These are phyloP conservation scores for Chlorociboria aeruginascens DNA, from an alignment of 495 filamentous ascomycete genomes.

Conservation along the genomic window DNA sequence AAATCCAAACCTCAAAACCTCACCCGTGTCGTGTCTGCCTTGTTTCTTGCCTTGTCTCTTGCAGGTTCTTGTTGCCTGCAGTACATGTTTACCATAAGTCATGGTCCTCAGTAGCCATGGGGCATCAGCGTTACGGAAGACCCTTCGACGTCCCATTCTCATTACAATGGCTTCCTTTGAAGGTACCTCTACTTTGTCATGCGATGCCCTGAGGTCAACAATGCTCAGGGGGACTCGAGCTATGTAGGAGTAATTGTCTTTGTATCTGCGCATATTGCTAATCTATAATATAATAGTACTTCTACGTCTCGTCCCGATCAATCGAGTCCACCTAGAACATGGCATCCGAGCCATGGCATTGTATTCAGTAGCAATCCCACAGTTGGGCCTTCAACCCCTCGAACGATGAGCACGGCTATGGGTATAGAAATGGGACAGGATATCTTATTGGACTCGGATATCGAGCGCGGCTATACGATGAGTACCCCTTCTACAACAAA, in stretches of 20 bases:
- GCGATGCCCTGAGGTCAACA: conserved; percentile 4
- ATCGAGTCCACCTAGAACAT: conserved; percentile 4
- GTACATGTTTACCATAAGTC: conserved; percentile 6
- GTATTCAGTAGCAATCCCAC: conserved; percentile 6
- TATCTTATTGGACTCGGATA: neutral
- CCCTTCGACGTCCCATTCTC: conserved; percentile 11
- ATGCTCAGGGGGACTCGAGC: conserved; percentile 1
- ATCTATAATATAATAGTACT: neutral
- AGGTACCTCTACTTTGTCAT: neutral
- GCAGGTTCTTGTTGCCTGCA: neutral
- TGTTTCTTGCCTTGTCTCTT: too few relatives aligned
- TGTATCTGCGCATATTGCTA: neutral
- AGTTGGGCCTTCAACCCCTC: neutral
- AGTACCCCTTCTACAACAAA: neutral
- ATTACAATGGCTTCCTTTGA: conserved; percentile 6
- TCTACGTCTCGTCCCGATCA: neutral
- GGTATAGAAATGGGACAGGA: conserved; percentile 2
- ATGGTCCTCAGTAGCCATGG: conserved; percentile 19
- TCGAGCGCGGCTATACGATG: conserved; percentile 10
- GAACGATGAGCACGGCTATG: conserved; percentile 5
- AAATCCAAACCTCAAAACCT: too few relatives aligned
- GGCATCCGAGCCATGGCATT: conserved; percentile 16
- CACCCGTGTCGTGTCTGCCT: conserved; percentile 14
- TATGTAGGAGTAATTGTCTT: conserved; percentile 1
- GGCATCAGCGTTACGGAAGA: conserved; percentile 16